These are phyloP conservation scores for Colletotrichum sidae DNA, from an alignment of 2,329 filamentous ascomycete genomes.

Conservation along the genomic window DNA sequence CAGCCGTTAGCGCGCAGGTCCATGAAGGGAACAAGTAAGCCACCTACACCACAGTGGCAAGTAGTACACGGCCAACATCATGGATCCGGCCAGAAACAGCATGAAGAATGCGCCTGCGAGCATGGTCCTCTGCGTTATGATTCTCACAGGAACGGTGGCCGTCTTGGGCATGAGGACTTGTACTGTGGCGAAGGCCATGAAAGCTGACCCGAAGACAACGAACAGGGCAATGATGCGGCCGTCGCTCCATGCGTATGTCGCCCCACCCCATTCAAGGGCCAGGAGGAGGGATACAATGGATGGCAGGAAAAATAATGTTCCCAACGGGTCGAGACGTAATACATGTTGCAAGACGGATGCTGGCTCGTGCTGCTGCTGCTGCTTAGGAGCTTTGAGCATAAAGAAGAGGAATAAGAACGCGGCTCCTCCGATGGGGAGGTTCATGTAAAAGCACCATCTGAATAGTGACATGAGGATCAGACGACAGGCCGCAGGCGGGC, in stretches of 20 bases:
- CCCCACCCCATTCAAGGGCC: constrained; percentile 73
- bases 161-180: constrained; percentile 66
- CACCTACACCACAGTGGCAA: constrained; percentile 66
- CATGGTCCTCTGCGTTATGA: constrained; percentile 68
- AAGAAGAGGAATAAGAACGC: constrained; percentile 61
- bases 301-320: constrained; percentile 70
- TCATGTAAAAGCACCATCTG: constrained; percentile 70
- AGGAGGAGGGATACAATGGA: constrained; percentile 70
- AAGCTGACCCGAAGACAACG: constrained; percentile 59
- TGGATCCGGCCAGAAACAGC: constrained; percentile 60
- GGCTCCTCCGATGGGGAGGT: constrained; percentile 66
- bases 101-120: constrained; percentile 58
- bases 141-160: constrained; percentile 66
- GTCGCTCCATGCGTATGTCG: constrained; percentile 62
- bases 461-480: no score
- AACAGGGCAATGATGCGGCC: constrained; percentile 67
- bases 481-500: no score
- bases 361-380: constrained; percentile 43
- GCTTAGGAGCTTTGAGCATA: constrained; percentile 57
- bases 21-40: neutral
- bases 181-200: constrained; percentile 60
- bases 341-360: constrained; percentile 55
- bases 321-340: constrained; percentile 67
- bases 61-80: constrained; percentile 67
- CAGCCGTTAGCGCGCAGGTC: constrained; percentile 25